Evolutionary conservation across 225 moss, liverwort and hornwort genomes (phyloP), one percentile per base, ranked within the genome.

Genomic region (Polytrichum formosum): DNA sequence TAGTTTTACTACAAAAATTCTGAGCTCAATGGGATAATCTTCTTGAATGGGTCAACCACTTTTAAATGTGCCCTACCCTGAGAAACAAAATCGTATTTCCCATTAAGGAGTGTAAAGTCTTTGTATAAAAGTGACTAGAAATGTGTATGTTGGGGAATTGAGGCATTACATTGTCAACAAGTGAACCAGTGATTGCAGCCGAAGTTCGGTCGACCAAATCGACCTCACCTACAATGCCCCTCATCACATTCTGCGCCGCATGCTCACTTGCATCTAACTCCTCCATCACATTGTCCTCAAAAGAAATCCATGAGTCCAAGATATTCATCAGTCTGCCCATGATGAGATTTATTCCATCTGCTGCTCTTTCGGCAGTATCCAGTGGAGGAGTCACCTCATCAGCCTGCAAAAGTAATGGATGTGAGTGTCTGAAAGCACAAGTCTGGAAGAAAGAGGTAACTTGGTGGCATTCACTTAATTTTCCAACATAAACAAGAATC

Each of bases 251-350:
- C 54, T 68, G 79, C 0, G 87, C 74, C 4, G 87, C 87, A 62
- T 64, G 64, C 53, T 87, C 87, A 0, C 76, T 19, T 0, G 81
- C 83, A 0, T 64, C 64, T 76, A 87, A 79, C 5, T 87, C 83
- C 0, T 72, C 4, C 87, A 84, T 87, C 0, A 79, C 81, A 30
- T 81, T 67, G 10, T 87, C 83, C 6, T 87, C 87, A 37, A 84
- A 87, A 0, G 83, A 67, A 28, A 87, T 84, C 87, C 87, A 87
- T 0, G 77, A 79, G 28, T 87, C 83, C 0, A 87, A 33, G 0
- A 79, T 67, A 46, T 79, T 79, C 81, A 87, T 84, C 55, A 87
- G 71, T 33, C 35, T 35, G 1, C 69, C 79, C 81, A 81, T 81
- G 5, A 87, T 20, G 8, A 84, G 68, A 33, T 79, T 72, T 0